phyloP scores from a whole-genome alignment of 2,329 filamentous ascomycete genomes.

The Hypoxylon sp. region DNA sequence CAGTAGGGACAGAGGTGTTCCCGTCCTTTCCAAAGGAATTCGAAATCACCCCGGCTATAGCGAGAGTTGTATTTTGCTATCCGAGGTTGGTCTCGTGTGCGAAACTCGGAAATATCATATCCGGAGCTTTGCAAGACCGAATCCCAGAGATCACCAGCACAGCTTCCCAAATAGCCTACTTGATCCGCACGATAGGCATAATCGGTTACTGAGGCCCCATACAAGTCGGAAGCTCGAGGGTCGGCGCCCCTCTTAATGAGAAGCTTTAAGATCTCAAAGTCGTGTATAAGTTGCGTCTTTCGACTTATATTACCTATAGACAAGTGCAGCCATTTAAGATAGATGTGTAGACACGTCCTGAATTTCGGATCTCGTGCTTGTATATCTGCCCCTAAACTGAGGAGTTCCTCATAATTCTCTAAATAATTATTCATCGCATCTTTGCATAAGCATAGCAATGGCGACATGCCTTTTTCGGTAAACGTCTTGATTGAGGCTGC shows the following conservation, averaged over 20 bases:
- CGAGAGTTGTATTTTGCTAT: background rate
- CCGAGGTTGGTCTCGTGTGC: background rate
- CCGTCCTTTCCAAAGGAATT: conserved; percentile 2
- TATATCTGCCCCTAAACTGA: background rate
- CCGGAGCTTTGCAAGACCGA: conserved; percentile 2
- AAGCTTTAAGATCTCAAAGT: background rate
- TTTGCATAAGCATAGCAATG: background rate
- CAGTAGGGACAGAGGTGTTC: conserved; percentile 9
- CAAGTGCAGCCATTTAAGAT: background rate
- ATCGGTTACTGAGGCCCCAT: background rate
- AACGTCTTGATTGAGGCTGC: background rate
- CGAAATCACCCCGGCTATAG: background rate
- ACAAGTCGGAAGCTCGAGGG: background rate
- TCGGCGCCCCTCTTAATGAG: background rate
- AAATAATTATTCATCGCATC: too few relatives aligned
- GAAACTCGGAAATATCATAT: background rate
- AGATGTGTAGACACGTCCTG: background rate
- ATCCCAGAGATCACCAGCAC: background rate
- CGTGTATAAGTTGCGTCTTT: too few relatives aligned
- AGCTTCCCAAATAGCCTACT: background rate
- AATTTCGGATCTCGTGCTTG: background rate
- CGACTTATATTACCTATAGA: background rate
- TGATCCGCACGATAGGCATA: background rate
- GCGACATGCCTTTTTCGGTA: background rate
- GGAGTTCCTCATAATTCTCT: background rate